Percentiles rank a stretch among this genome's conserved stretches.
phyloP scores from a whole-genome alignment of 2,329 filamentous ascomycete genomes.

The Fusarium drepaniforme region DNA sequence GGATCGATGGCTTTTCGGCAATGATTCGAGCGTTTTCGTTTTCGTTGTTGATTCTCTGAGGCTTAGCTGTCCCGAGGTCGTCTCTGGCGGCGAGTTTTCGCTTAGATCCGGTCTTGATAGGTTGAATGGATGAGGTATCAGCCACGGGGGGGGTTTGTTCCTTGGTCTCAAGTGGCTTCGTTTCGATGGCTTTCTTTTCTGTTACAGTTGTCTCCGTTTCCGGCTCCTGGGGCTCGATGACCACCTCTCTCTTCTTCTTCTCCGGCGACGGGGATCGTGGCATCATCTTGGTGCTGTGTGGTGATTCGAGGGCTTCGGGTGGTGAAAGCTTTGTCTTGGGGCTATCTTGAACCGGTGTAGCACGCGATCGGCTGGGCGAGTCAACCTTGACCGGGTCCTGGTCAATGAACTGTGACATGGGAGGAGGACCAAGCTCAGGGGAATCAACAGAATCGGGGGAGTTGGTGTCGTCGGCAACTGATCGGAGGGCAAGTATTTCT shows the following conservation, averaged over 20 bases:
- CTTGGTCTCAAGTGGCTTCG: conserved; percentile 19
- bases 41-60: conserved; percentile 43
- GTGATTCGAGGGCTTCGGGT: conserved; percentile 48
- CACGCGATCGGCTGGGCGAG: conserved; percentile 53
- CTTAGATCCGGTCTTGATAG: conserved; percentile 65
- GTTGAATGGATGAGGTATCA: conserved; percentile 33
- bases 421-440: conserved; percentile 76
- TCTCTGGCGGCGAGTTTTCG: conserved; percentile 69
- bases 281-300: conserved; percentile 35
- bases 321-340: conserved; percentile 46
- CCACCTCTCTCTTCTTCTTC: conserved; percentile 38
- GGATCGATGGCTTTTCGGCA: conserved; percentile 45
- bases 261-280: conserved; percentile 44
- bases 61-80: conserved; percentile 58
- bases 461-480: conserved; percentile 59
- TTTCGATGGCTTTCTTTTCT: conserved; percentile 4
- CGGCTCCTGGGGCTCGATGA: conserved; percentile 1
- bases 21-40: conserved; percentile 40
- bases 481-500: conserved; percentile 71
- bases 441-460: conserved; percentile 68
- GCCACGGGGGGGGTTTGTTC: not conserved
- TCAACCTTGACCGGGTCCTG: conserved; percentile 67
- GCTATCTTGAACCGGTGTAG: conserved; percentile 30
- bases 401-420: conserved; percentile 69
- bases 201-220: not conserved